Percentiles rank a stretch among this genome's conserved stretches.
Conservation (phyloP, 2,329 filamentous ascomycete species). For the Diaporthe capsici region DNA sequence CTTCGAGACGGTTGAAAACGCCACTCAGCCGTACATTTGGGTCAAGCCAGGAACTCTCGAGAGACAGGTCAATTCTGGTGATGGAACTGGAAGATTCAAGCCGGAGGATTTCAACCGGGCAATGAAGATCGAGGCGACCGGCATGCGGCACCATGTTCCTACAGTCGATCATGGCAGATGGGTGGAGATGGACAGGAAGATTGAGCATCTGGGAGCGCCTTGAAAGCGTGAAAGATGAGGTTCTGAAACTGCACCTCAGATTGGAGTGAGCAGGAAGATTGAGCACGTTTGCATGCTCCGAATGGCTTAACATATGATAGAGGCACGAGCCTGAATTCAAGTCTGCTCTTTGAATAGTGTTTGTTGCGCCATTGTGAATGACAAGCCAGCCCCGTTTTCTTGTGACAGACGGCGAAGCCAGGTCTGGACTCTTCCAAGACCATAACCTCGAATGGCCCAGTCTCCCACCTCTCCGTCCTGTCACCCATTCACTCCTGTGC, state of each 20-base stretch:
- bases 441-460: neutral
- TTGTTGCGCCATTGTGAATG: neutral
- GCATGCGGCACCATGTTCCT: neutral
- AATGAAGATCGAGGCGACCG: conserved; percentile 8
- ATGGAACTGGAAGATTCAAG: conserved; percentile 5
- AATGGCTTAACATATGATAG: too few species aligned
- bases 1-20: neutral
- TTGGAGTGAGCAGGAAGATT: too few species aligned
- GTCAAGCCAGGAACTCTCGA: neutral
- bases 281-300: too few species aligned
- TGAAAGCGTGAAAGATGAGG: too few species aligned
- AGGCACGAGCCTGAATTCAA: neutral
- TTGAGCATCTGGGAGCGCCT: too few species aligned
- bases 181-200: too few species aligned
- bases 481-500: neutral
- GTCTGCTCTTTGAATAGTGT: neutral
- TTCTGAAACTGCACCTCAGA: too few species aligned
- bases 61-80: conserved; percentile 24
- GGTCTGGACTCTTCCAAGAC: neutral
- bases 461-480: too few species aligned
- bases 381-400: neutral
- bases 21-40: neutral
- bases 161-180: conserved; percentile 15
- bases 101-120: conserved; percentile 26
- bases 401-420: neutral